These are phyloP conservation scores for Neopestalotiopsis sp. DNA, from an alignment of 2,329 filamentous ascomycete species.

Conservation along the genomic window DNA sequence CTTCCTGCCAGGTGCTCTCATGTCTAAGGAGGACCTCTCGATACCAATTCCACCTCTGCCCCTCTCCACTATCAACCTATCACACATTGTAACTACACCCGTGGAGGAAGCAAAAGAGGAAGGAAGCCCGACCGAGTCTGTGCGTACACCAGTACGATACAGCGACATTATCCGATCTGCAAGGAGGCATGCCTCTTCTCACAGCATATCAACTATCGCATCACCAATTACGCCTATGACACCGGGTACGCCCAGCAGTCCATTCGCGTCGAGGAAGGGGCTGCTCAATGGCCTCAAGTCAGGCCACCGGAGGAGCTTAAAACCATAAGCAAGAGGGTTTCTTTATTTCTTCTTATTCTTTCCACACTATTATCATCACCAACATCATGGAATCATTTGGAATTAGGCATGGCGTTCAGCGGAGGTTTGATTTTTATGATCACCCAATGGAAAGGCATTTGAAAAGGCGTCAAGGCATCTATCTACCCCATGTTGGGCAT, in stretches of 20 bases:
- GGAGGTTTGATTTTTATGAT: not conserved
- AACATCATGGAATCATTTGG: not conserved
- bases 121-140: not conserved
- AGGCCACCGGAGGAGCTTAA: slow-evolving; percentile 48
- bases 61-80: slow-evolving; percentile 38
- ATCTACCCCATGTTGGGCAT: slow-evolving; percentile 6
- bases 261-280: slow-evolving; percentile 34
- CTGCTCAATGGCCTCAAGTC: slow-evolving; percentile 42
- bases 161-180: slow-evolving; percentile 52
- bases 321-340: slow-evolving; percentile 29
- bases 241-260: not conserved
- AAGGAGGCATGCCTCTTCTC: slow-evolving; percentile 44
- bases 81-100: slow-evolving; percentile 23
- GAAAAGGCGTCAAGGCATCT: not conserved
- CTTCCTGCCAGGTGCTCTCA: slow-evolving; percentile 44
- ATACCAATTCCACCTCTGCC: slow-evolving; percentile 26
- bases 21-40: slow-evolving; percentile 41
- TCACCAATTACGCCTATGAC: slow-evolving; percentile 27
- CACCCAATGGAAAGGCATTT: slow-evolving; percentile 5
- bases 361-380: not conserved
- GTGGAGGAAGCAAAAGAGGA: slow-evolving; percentile 24
- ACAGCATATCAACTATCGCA: slow-evolving; percentile 32
- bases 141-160: slow-evolving; percentile 47
- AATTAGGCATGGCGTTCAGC: slow-evolving; percentile 10
- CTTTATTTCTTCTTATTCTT: not conserved